Evolutionary conservation across 1,284 basidiomycete species (phyloP).

Genomic region (Rhodotorula mucilaginosa): DNA sequence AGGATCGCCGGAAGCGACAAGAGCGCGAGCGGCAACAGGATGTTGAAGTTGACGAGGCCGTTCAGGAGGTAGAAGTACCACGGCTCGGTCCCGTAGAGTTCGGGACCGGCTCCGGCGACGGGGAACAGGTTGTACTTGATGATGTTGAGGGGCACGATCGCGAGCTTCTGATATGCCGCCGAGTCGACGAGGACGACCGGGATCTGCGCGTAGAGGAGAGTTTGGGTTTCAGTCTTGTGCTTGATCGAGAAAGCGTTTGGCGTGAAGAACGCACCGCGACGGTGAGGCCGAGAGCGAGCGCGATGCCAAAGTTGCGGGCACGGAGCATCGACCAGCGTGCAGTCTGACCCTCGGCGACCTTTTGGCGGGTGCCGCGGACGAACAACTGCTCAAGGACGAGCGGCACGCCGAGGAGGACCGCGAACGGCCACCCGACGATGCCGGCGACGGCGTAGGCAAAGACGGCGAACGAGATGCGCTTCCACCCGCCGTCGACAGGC

Average conservation of each 20-base stretch:
- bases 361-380: slow-evolving; percentile 67
- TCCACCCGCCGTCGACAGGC: slow-evolving; percentile 58
- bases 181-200: slow-evolving; percentile 80
- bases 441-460: slow-evolving; percentile 75
- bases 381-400: slow-evolving; percentile 90
- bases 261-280: slow-evolving; percentile 62
- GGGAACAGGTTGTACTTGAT: slow-evolving; percentile 87
- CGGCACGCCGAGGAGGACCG: slow-evolving; percentile 77
- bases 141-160: slow-evolving; percentile 88
- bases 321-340: slow-evolving; percentile 25
- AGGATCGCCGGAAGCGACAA: slow-evolving; percentile 72
- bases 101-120: slow-evolving; percentile 65
- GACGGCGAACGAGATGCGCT: slow-evolving; percentile 52
- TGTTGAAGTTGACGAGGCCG: slow-evolving; percentile 89
- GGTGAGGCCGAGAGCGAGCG: slow-evolving; percentile 15
- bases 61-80: slow-evolving; percentile 79
- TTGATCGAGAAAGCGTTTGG: too few species aligned
- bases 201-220: slow-evolving; percentile 55
- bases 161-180: slow-evolving; percentile 75
- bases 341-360: slow-evolving; percentile 52
- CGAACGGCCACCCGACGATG: slow-evolving; percentile 94
- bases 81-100: slow-evolving; percentile 90
- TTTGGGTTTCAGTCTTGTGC: background rate
- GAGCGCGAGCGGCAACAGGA: slow-evolving; percentile 75
- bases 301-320: slow-evolving; percentile 22